Evolutionary conservation across 306 rosid genomes (phyloP), one percentile per base, ranked within the genome.

Genomic region (Alnus rubra): DNA sequence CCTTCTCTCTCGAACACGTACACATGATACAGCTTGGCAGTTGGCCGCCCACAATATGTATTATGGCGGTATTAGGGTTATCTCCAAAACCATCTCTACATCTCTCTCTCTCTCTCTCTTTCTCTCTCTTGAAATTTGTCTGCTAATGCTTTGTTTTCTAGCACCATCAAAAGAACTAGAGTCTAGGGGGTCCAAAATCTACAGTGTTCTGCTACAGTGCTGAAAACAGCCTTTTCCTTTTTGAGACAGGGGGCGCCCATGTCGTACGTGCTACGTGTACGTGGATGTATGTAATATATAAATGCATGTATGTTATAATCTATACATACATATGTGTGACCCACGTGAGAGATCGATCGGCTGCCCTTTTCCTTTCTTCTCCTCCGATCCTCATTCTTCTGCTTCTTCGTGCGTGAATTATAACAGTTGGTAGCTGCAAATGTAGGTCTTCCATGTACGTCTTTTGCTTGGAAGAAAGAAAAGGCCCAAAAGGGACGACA

Each of bases 11-110:
- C 70, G 10, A 76, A 67, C 70, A 72, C 70, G 51, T 62, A 72
- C 64, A 13, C 30, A 39, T 42, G 37, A 89, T 77, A 83, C 89
- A 75, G 71, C 87, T 84, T 78, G 86, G 77, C 89, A 86, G 92
- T 84, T 78, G 87, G 77, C 89, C 84, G 93, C 97, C 93, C 97
- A 92, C 97, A 92, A 83, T 84, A 92, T 90, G 78, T 63, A 18
- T 28, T 58, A 37, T 69, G 76, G 37, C 19, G 58, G 76, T 80
- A 74, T 62, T 77, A 82, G 65, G 72, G 73, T 72, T 49, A n/a
- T 42, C 74, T 71, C 79, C 84, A 74, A 88, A 83, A 83, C 92
- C 84, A 75, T 86, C 79, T 15, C 28, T 23, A 23, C 0, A 23
- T 42, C 39, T 37, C 4, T 3, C 4, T 39, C 4, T 37, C 4